Evolutionary conservation across 2,329 filamentous ascomycete species (phyloP).

Genomic region (Monilinia vaccinii-corymbosi): DNA sequence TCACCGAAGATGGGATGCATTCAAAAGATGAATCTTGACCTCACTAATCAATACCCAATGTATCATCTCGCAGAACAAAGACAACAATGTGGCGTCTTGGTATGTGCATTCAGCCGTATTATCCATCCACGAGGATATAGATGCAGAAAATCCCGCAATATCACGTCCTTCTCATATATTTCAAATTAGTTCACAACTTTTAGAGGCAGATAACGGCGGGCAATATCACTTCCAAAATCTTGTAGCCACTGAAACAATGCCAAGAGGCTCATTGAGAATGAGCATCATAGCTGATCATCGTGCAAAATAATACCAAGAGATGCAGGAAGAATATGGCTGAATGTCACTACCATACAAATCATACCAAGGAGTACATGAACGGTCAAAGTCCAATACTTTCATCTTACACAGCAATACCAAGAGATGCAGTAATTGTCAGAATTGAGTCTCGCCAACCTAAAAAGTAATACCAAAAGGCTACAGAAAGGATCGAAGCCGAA

Average conservation of each 20-base stretch:
- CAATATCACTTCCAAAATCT: background rate
- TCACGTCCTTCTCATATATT: conserved; percentile 3
- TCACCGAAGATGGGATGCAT: background rate
- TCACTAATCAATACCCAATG: conserved; percentile 1
- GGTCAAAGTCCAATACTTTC: background rate
- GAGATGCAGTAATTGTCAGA: background rate
- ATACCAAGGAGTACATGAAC: background rate
- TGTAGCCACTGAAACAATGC: background rate
- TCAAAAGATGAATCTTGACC: background rate
- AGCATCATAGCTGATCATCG: background rate
- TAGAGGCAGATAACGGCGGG: background rate
- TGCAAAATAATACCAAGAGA: background rate
- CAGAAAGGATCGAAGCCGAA: background rate
- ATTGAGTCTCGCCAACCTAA: background rate
- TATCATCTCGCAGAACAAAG: background rate
- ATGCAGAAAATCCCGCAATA: conserved; percentile 6
- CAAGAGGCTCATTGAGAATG: background rate
- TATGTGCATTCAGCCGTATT: background rate
- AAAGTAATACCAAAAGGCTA: conserved; percentile 1
- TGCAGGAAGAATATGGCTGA: background rate
- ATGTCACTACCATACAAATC: background rate
- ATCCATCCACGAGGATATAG: background rate
- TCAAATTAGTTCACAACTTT: background rate
- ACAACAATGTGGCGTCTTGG: conserved; percentile 3
- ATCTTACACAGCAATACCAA: background rate